These are phyloP conservation scores for Stephania japonica DNA, from an alignment of 164 flowering plant genomes.

Conservation along the genomic window DNA sequence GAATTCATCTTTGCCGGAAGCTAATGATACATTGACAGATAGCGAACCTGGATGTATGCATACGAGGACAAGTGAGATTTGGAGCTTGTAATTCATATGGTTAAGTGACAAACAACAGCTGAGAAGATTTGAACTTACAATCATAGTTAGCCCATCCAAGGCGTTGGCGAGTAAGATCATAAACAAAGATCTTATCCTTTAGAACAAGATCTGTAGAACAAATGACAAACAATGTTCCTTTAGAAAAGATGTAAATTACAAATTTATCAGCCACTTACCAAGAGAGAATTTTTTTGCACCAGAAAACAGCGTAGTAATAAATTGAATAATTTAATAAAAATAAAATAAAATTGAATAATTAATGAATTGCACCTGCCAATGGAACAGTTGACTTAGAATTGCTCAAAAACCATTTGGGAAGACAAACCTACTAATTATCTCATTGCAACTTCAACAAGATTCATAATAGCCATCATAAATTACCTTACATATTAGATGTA, in stretches of 20 bases:
- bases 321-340: no score
- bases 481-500: neutral
- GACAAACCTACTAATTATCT: neutral
- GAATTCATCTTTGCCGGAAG: constrained; percentile 36
- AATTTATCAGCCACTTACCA: neutral
- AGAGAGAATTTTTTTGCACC: no score
- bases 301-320: no score
- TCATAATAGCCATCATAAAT: neutral
- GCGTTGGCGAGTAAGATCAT: constrained; percentile 76
- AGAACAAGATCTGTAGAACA: constrained; percentile 75
- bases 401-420: no score
- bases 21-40: constrained; percentile 55
- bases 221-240: neutral
- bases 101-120: neutral
- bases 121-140: constrained; percentile 40
- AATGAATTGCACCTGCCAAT: no score
- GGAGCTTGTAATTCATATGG: no score
- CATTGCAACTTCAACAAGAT: neutral
- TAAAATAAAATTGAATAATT: no score
- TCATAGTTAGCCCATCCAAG: constrained; percentile 87
- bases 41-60: constrained; percentile 36
- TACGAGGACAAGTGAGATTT: neutral
- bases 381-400: no score
- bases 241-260: neutral
- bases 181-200: constrained; percentile 84